Base-by-base conservation (phyloP, 169 alveolate genomes). In the Fabrea salina region DNA sequence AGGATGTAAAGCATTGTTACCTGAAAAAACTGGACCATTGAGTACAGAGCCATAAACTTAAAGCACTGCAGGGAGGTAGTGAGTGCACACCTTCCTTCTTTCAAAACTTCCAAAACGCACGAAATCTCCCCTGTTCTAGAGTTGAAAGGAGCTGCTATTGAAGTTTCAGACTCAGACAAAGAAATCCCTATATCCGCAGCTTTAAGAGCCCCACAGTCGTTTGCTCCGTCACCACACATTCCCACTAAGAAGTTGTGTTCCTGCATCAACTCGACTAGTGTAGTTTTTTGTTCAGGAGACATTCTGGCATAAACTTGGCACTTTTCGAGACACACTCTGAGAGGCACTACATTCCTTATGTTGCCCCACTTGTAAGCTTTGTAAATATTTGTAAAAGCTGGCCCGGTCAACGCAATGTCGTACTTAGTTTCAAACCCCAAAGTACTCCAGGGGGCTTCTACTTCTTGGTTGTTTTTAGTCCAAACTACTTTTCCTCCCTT, bases 201-300 rank as follows among this genome's bases (percentile, higher is more conserved):
- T 71, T 93, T 92, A 74, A 95, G 79, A 16, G 98, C 98, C 43
- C 89, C 90, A 67, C 96, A 92, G 80, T 95, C 98, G 83, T 95
- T 95, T 0, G 98, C 95, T 0, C 98, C 98, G 80, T 95, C 98
- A 3, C 98, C 98, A 51, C 96, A 91, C 95, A 95, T 92, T 16
- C 94, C 96, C 5, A 88, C 93, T 39, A 88, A 43, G 16, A 86
- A 85, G 13, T 66, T 44, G 25, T 13, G 19, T 5, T 4, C n/a
- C 83, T 92, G 84, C 33, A 91, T 80, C 22, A 85, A 79, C 25
- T 83, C 78, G 0, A 95, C 88, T 43, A 95, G 80, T 30, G 72
- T 82, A 11, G 95, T 93, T 72, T 95, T 95, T 40, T 93, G 96
- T 61, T 95, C 96, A n/a, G 97, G 97, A 5, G 92, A 84, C 96